Base-by-base conservation (phyloP, 805 yeast genomes). In the Wickerhamomyces rabaulensis region DNA sequence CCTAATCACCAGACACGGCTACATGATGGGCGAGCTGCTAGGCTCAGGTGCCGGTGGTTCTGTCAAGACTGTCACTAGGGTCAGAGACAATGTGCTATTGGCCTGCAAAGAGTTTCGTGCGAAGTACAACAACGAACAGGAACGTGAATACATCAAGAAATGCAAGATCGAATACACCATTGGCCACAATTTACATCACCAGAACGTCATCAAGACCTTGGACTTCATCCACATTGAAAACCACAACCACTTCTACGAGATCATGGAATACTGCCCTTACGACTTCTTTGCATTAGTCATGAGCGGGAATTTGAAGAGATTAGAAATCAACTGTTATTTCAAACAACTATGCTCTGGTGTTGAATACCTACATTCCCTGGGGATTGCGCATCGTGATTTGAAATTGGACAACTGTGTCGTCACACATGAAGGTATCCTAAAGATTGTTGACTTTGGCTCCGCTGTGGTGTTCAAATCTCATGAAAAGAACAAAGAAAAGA, bases 21-120 rank as follows among this genome's bases (percentile, higher is more conserved):
- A 45, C 20, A 82, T 79, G 53, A 63, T 84, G 51, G 91, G 92
- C 42, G 83, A 84, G 60, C 75, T 82, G 48, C 64, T 87, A 41
- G 95, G 95, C 16, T 80, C 89, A 1, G 95, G 95, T 47, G 95
- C 94, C 12, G 95, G 95, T 42, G 95, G 95, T 7, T 79, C 90
- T 1, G 95, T 87, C n/a, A 74, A 86, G 54, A 68, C 86, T 40
- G 73, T 87, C 21, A 76, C 75, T 9, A 76, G 92, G 56, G 83
- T 85, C 39, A 67, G 79, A 36, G 92, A 86, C 64, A 78, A 79
- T 55, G 77, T 77, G 33, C 78, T 86, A 0, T 86, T 87, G 69
- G 95, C 95, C 1, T 94, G 87, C 16, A 87, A 87, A 60, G 92
- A 87, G 64, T 87, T 87, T 58, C 75, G 92, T 56, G 78, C 87